A percentile compares a stretch with the other conserved stretches of the same genome.
phyloP scores from a whole-genome alignment of 2,329 filamentous ascomycete genomes.

The Tolypocladium inflatum region DNA sequence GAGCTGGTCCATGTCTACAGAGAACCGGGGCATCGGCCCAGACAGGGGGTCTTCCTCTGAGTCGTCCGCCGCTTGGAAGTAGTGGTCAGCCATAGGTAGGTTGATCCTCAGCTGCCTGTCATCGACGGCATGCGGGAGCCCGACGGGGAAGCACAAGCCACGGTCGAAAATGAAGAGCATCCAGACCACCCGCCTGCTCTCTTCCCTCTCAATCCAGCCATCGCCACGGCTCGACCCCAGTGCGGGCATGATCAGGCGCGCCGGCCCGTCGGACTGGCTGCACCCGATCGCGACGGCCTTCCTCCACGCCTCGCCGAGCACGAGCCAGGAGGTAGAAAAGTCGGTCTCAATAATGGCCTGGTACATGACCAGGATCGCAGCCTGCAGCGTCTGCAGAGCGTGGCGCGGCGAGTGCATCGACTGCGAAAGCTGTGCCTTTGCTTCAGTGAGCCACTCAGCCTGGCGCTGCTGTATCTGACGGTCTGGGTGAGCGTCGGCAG shows the following conservation, averaged over 20 bases:
- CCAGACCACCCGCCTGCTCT: slow-evolving; percentile 12
- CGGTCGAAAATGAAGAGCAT: slow-evolving; percentile 14
- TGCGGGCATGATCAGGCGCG: slow-evolving; percentile 1
- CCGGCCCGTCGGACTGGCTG: slow-evolving; percentile 5
- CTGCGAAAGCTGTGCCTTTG: slow-evolving; percentile 8
- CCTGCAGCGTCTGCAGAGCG: slow-evolving; percentile 10
- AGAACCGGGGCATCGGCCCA: background rate
- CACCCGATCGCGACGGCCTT: slow-evolving; percentile 12
- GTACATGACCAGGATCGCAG: slow-evolving; percentile 11
- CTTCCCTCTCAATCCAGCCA: slow-evolving; percentile 11
- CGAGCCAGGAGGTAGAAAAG: slow-evolving; percentile 8
- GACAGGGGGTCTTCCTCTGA: background rate
- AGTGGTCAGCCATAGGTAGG: slow-evolving; percentile 11
- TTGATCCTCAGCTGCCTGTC: slow-evolving; percentile 12
- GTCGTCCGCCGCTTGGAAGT: slow-evolving; percentile 6
- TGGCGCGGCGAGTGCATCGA: slow-evolving; percentile 6
- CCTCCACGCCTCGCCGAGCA: slow-evolving; percentile 14
- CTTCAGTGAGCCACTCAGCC: slow-evolving; percentile 9
- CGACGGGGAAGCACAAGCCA: slow-evolving; percentile 14
- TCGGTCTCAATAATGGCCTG: slow-evolving; percentile 10
- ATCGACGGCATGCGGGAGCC: slow-evolving; percentile 13
- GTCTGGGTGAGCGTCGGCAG: slow-evolving; percentile 11
- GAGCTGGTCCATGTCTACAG: slow-evolving; percentile 8
- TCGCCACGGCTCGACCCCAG: slow-evolving; percentile 2
- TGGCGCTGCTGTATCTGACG: slow-evolving; percentile 7